These are phyloP conservation scores for Sclerotinia glacialis DNA, from an alignment of 2,329 filamentous ascomycete species.

Conservation along the genomic window DNA sequence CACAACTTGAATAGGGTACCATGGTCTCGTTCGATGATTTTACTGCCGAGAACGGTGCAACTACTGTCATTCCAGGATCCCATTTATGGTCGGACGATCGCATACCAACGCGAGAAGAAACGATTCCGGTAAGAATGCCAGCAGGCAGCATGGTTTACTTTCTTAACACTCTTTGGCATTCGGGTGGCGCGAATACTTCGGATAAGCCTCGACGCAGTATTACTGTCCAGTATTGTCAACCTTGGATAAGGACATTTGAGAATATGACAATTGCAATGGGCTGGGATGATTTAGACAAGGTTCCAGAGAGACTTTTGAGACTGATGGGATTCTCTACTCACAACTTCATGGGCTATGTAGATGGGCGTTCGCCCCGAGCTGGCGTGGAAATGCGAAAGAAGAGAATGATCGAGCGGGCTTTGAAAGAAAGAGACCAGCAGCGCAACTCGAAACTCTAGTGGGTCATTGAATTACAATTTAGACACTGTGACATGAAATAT, in stretches of 20 bases:
- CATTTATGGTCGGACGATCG: slow-evolving; percentile 37
- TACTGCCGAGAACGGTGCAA: slow-evolving; percentile 37
- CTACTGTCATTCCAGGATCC: slow-evolving; percentile 36
- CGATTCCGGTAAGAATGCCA: slow-evolving; percentile 37
- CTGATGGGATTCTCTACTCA: slow-evolving; percentile 37
- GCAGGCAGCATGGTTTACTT: slow-evolving; percentile 37
- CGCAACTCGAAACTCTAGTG: slow-evolving; percentile 11
- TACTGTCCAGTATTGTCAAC: slow-evolving; percentile 39
- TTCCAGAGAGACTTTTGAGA: slow-evolving; percentile 32
- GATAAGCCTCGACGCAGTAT: slow-evolving; percentile 30
- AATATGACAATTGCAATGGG: slow-evolving; percentile 42
- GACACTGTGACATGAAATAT: neutral
- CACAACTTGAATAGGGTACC: slow-evolving; percentile 31
- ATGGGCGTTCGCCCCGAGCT: slow-evolving; percentile 34
- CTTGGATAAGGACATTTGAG: slow-evolving; percentile 42
- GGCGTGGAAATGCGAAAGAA: slow-evolving; percentile 38
- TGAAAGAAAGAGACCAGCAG: slow-evolving; percentile 23
- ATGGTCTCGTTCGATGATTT: slow-evolving; percentile 39
- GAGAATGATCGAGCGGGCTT: slow-evolving; percentile 35
- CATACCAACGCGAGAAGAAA: slow-evolving; percentile 34
- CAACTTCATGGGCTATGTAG: slow-evolving; percentile 38
- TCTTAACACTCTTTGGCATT: slow-evolving; percentile 38
- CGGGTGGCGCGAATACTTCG: slow-evolving; percentile 34
- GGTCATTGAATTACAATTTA: too few relatives aligned
- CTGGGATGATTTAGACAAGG: slow-evolving; percentile 36